Evolutionary conservation across 768 basidiomycete genomes (phyloP), one percentile per base, ranked within the genome.

Genomic region (Kwoniella mangroviensis): DNA sequence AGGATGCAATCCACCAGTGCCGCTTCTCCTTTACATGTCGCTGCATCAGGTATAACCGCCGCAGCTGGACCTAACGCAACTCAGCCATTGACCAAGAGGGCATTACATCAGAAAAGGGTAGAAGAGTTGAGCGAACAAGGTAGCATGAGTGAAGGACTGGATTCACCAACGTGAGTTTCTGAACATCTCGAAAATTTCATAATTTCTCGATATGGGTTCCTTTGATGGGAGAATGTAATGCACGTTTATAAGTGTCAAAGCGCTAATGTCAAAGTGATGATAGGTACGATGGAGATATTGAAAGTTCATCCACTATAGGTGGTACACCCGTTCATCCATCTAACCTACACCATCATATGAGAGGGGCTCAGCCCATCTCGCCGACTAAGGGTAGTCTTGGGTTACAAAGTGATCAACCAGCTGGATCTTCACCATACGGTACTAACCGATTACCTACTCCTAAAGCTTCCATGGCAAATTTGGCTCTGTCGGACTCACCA

Each of bases 251-350:
- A 12, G 21, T 43, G 65, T 66, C 65, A 15, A 40, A 34, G 63
- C 55, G 65, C 54, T 66, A 43, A 66, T 5, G 13, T 24, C 17
- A 5, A 10, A 5, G 10, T 24, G 24, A 13, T 40, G 40, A 21
- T 55, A 82, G 80, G n/a, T 83, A 83, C 56, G 83, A 84, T 67
- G 83, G 83, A 1, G 83, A 84, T 73, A 59, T 84, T 34, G 83
- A 83, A 68, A 72, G 75, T 43, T 77, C 77, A 1, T 78, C 75
- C 2, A 81, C 73, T 4, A 71, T 75, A 45, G 73, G 72, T 52
- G 71, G 72, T n/a, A 77, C 76, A 42, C 73, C 76, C 22, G 45
- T 73, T 22, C 76, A 78, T 56, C 52, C 75, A 2, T 65, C 65
- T 17, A 67, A 75, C 57, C 69, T 43, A 22, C 65, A 65, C 26